A percentile compares a stretch with the other conserved stretches of the same genome.
Conservation (phyloP, 2,329 filamentous ascomycete species). For the Aspergillus fructus region DNA sequence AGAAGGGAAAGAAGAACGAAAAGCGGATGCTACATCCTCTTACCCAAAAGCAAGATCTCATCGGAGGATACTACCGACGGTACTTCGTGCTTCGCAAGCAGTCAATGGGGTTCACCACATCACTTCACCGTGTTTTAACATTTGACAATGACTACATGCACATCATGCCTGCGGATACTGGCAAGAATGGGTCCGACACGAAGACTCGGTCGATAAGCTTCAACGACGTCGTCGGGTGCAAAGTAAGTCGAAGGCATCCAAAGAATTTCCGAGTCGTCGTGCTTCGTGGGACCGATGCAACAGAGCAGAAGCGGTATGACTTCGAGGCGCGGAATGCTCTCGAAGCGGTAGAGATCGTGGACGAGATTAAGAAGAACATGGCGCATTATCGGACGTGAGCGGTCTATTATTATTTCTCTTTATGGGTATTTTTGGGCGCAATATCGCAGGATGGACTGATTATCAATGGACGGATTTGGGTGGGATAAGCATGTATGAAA, state of each 20-base stretch:
- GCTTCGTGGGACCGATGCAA: slow-evolving; percentile 59
- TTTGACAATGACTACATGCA: slow-evolving; percentile 67
- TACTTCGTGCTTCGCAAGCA: slow-evolving; percentile 66
- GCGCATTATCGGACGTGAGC: slow-evolving; percentile 42
- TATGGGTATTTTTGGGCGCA: not conserved
- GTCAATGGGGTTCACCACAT: slow-evolving; percentile 63
- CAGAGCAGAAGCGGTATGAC: slow-evolving; percentile 66
- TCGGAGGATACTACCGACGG: slow-evolving; percentile 56
- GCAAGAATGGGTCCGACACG: slow-evolving; percentile 53
- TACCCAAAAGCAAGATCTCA: slow-evolving; percentile 48
- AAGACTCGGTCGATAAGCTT: slow-evolving; percentile 65
- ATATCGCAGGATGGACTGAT: not conserved
- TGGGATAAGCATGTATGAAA: slow-evolving; percentile 1
- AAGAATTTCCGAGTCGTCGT: slow-evolving; percentile 64
- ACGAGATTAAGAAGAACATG: slow-evolving; percentile 62
- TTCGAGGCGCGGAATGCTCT: slow-evolving; percentile 60
- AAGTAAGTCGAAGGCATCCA: slow-evolving; percentile 63
- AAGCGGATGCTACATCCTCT: slow-evolving; percentile 46
- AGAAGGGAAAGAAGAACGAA: slow-evolving; percentile 45
- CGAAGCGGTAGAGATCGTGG: slow-evolving; percentile 63
- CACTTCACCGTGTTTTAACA: slow-evolving; percentile 59
- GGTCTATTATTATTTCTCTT: slow-evolving; percentile 6
- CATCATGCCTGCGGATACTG: slow-evolving; percentile 58
- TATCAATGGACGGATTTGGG: not conserved
- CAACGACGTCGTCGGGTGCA: slow-evolving; percentile 63